phyloP scores from a whole-genome alignment of 192 early-diverging fungal genomes.

The Mortierella claussenii region DNA sequence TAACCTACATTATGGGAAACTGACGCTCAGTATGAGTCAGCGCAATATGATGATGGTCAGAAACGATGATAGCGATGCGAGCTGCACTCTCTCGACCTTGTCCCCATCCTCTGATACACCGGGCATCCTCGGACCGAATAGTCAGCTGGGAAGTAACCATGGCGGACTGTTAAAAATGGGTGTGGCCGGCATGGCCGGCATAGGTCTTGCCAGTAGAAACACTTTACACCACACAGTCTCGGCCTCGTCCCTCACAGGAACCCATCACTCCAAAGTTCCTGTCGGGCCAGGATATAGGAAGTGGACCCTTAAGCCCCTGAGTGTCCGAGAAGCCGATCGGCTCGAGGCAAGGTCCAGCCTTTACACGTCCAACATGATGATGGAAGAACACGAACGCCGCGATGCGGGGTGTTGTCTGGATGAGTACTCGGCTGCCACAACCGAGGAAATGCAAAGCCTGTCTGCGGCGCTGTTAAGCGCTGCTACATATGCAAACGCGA shows the following conservation, averaged over 20 bases:
- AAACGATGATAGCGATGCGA: background rate
- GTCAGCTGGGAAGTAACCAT: no score
- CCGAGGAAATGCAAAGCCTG: slow-evolving; percentile 20
- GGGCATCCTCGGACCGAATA: no score
- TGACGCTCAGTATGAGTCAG: slow-evolving; percentile 41
- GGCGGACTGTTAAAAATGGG: no score
- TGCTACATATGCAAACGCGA: no score
- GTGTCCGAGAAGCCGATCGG: slow-evolving; percentile 41
- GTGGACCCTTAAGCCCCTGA: slow-evolving; percentile 47
- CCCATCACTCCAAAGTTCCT: slow-evolving; percentile 25
- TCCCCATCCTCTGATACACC: no score
- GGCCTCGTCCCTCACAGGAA: background rate
- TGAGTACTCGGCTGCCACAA: slow-evolving; percentile 26
- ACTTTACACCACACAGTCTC: background rate
- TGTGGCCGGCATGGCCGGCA: no score
- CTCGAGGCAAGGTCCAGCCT: slow-evolving; percentile 41
- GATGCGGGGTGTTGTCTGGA: slow-evolving; percentile 43
- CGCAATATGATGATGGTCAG: slow-evolving; percentile 7
- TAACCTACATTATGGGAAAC: slow-evolving; percentile 29
- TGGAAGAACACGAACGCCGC: slow-evolving; percentile 42
- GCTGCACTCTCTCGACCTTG: background rate
- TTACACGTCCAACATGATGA: slow-evolving; percentile 38
- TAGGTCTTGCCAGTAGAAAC: no score
- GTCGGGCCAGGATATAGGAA: slow-evolving; percentile 46
- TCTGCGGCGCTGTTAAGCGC: slow-evolving; percentile 7